A percentile compares a stretch with the other conserved stretches of the same genome.
Evolutionary conservation across 768 basidiomycete genomes (phyloP).

Genomic region (Rhodotorula taiwanensis): DNA sequence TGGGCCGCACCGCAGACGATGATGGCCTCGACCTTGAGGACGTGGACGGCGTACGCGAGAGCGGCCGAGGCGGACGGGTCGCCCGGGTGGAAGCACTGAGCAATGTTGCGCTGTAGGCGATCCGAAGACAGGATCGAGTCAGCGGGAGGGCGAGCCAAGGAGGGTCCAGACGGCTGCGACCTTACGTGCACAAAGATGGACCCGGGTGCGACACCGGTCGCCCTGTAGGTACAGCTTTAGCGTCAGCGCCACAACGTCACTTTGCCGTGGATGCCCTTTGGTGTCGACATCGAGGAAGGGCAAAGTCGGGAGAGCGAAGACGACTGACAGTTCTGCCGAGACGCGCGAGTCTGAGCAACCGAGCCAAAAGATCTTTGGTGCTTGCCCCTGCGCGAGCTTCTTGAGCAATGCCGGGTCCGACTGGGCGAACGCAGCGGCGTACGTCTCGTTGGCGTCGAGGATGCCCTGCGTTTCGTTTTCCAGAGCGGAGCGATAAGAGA

Average conservation of each 20-base stretch:
- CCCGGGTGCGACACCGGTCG: constrained; percentile 40
- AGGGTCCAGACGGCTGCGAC: background rate
- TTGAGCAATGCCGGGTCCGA: constrained; percentile 32
- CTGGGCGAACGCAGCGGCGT: constrained; percentile 30
- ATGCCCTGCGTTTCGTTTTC: too few species aligned
- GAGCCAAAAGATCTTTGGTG: constrained; percentile 38
- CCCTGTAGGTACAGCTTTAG: too few species aligned
- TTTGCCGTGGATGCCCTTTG: too few species aligned
- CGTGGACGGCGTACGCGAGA: constrained; percentile 39
- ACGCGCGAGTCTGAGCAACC: constrained; percentile 41
- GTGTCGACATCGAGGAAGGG: too few species aligned
- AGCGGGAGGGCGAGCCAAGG: too few species aligned
- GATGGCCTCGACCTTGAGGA: constrained; percentile 39
- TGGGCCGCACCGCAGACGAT: constrained; percentile 36
- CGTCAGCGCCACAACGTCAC: too few species aligned
- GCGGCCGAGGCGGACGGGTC: constrained; percentile 38
- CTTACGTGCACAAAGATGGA: constrained; percentile 42
- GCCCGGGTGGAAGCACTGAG: constrained; percentile 38
- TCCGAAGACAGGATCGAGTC: background rate
- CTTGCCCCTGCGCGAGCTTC: constrained; percentile 37
- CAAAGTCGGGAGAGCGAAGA: background rate
- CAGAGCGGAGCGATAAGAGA: too few species aligned
- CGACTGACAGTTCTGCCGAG: constrained; percentile 35
- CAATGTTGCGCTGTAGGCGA: constrained; percentile 38
- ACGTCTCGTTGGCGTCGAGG: constrained; percentile 33